phyloP scores from a whole-genome alignment of 352 stramenopile species.

The Phytophthora megakarya region DNA sequence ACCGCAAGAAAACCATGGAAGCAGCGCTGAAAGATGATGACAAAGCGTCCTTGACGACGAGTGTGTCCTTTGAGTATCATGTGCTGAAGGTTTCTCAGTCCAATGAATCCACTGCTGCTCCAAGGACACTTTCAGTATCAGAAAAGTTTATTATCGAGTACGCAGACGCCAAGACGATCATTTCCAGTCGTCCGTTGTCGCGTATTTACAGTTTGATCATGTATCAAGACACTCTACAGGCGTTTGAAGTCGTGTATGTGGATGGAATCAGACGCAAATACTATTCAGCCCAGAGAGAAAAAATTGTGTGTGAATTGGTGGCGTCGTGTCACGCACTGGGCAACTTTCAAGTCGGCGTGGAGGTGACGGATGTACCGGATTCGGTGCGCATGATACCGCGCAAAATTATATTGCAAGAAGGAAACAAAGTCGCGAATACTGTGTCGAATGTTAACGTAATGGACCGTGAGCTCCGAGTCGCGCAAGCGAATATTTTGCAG shows the following conservation, averaged over 20 bases:
- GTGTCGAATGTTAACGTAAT: constrained; percentile 51
- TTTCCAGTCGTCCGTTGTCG: constrained; percentile 71
- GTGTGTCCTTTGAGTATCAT: constrained; percentile 71
- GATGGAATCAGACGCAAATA: constrained; percentile 78
- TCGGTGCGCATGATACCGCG: constrained; percentile 75
- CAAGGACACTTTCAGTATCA: constrained; percentile 62
- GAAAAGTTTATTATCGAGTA: constrained; percentile 78
- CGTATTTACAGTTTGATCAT: constrained; percentile 77
- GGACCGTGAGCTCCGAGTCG: constrained; percentile 72
- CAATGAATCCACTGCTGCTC: constrained; percentile 39
- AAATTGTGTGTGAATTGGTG: constrained; percentile 77
- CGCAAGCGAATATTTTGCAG: constrained; percentile 68
- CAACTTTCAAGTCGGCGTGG: constrained; percentile 70
- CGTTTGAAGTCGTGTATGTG: constrained; percentile 79
- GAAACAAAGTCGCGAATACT: constrained; percentile 47
- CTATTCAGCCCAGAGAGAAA: constrained; percentile 64
- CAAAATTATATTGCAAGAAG: constrained; percentile 76
- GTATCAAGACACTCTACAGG: constrained; percentile 60
- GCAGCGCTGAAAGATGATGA: constrained; percentile 55
- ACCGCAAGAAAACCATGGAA: constrained; percentile 82
- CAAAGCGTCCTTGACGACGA: constrained; percentile 29
- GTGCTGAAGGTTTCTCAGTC: constrained; percentile 63
- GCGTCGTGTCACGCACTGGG: constrained; percentile 76
- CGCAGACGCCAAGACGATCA: constrained; percentile 50
- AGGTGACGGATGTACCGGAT: constrained; percentile 48